Percentiles rank a stretch among this genome's conserved stretches.
Conservation (phyloP, 2,329 filamentous ascomycete genomes). For the Cladophialophora immunda region DNA sequence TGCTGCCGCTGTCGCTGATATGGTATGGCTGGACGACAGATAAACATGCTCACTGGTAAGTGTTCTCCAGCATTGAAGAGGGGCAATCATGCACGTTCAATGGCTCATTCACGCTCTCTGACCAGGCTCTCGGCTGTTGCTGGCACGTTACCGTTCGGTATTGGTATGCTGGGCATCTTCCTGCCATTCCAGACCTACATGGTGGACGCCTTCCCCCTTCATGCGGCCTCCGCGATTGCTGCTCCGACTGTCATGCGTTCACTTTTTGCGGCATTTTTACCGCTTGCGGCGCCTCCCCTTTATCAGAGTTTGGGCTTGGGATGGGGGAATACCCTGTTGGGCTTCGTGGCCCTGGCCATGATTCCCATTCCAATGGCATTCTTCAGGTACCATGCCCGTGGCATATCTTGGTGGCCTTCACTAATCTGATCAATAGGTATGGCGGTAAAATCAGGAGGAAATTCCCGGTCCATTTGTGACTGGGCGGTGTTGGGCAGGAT, state of each 20-base stretch:
- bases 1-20: conserved; percentile 9
- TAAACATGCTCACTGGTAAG: conserved; percentile 1
- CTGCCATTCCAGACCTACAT: conserved; percentile 60
- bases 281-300: conserved; percentile 65
- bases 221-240: conserved; percentile 60
- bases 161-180: conserved; percentile 41
- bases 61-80: not conserved
- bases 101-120: not conserved
- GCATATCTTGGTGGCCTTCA: not conserved
- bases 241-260: conserved; percentile 64
- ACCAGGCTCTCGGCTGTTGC: conserved; percentile 54
- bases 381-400: conserved; percentile 42
- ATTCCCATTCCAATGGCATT: conserved; percentile 57
- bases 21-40: conserved; percentile 15
- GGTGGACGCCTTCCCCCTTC: conserved; percentile 62
- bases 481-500: not conserved
- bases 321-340: conserved; percentile 64
- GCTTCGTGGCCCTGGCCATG: conserved; percentile 62
- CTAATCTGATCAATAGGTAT: not conserved
- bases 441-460: not conserved
- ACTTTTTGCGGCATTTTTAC: conserved; percentile 66
- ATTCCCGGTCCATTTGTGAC: not conserved
- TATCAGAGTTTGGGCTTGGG: conserved; percentile 57
- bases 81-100: not conserved
- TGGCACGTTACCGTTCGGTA: conserved; percentile 44